Evolutionary conservation across 208 protist genomes (phyloP).

Genomic region (Trypanosoma rangeli): DNA sequence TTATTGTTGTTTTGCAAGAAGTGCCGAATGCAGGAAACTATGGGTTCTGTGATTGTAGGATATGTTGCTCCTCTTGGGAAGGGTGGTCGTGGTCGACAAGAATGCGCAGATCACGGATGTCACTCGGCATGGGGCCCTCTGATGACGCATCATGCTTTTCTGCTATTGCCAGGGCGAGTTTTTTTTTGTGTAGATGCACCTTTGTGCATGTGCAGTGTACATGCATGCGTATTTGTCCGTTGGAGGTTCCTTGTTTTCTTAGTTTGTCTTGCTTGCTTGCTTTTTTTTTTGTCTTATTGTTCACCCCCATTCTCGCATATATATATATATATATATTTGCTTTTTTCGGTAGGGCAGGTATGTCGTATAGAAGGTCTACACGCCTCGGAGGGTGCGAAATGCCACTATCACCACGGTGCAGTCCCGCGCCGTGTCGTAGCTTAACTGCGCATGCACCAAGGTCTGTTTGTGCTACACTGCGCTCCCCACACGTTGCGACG

Average conservation of each 20-base stretch:
- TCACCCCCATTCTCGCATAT: background rate
- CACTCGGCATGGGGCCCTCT: slow-evolving; percentile 18
- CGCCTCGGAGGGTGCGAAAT: background rate
- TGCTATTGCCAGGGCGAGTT: slow-evolving; percentile 9
- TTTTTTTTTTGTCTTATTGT: background rate
- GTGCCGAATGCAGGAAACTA: slow-evolving; percentile 11
- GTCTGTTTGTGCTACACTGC: background rate
- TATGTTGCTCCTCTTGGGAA: slow-evolving; percentile 3
- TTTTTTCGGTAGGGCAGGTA: background rate
- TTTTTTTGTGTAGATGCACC: no score
- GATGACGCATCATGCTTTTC: no score
- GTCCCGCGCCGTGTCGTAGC: background rate
- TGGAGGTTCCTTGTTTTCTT: background rate
- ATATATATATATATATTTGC: background rate
- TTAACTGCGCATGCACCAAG: background rate
- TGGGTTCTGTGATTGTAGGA: slow-evolving; percentile 12
- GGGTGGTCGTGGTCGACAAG: slow-evolving; percentile 4
- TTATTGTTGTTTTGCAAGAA: slow-evolving; percentile 15
- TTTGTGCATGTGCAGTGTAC: no score
- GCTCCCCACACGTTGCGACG: background rate
- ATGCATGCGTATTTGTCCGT: background rate
- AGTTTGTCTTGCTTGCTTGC: background rate
- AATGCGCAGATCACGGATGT: background rate
- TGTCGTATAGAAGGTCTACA: background rate
- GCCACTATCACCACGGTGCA: background rate